Percentiles rank a stretch among this genome's conserved stretches.
phyloP scores from a whole-genome alignment of 495 filamentous ascomycete species.

The Penicillium subrubescens region DNA sequence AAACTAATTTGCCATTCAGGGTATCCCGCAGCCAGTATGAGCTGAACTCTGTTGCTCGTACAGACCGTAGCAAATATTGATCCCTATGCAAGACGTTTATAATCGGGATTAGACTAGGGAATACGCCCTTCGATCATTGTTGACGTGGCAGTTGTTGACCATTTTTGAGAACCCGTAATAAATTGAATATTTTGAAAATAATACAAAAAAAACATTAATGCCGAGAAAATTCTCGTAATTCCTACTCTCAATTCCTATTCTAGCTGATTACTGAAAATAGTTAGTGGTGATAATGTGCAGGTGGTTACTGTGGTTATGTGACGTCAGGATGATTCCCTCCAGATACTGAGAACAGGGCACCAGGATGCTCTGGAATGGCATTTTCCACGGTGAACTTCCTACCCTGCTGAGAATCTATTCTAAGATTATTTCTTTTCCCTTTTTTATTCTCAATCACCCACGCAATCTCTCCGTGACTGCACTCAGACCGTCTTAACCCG shows the following conservation, averaged over 20 bases:
- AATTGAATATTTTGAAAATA: neutral
- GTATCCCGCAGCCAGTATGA: neutral
- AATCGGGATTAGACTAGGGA: slow-evolving; percentile 11
- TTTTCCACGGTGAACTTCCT: neutral
- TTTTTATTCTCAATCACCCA: neutral
- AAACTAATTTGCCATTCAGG: slow-evolving; percentile 5
- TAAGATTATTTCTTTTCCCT: neutral
- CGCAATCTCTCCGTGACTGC: neutral
- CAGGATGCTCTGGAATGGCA: neutral
- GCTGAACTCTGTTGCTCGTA: neutral
- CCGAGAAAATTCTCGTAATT: neutral
- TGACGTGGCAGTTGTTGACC: slow-evolving; percentile 33
- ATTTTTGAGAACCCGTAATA: neutral
- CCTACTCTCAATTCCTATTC: neutral
- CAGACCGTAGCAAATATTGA: slow-evolving; percentile 3
- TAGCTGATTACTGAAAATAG: slow-evolving; percentile 25
- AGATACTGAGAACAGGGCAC: slow-evolving; percentile 19
- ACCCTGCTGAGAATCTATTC: neutral
- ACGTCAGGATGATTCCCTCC: slow-evolving; percentile 40
- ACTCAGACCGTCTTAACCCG: neutral
- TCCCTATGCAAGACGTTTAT: slow-evolving; percentile 8
- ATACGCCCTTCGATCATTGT: slow-evolving; percentile 11
- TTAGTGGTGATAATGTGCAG: slow-evolving; percentile 10
- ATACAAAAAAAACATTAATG: neutral
- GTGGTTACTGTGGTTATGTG: slow-evolving; percentile 14